These are phyloP conservation scores for Leccinum glutinopallens DNA, from an alignment of 1,284 basidiomycete species.

Conservation along the genomic window DNA sequence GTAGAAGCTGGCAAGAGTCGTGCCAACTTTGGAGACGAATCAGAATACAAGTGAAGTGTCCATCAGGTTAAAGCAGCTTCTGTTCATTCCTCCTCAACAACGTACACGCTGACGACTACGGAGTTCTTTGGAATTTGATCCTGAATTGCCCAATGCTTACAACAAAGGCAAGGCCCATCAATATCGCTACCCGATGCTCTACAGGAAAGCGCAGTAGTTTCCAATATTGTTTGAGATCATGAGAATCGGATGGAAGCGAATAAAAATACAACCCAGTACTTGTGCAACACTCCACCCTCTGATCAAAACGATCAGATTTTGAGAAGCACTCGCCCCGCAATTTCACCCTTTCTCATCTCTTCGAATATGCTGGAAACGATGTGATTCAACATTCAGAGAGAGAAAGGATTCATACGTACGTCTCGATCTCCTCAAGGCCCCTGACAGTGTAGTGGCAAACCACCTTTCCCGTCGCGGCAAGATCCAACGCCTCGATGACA, in stretches of 20 bases:
- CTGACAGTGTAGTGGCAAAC: constrained; percentile 51
- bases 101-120: background rate
- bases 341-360: constrained; percentile 37
- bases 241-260: background rate
- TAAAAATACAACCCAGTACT: background rate
- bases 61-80: background rate
- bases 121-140: background rate
- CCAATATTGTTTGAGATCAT: background rate
- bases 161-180: background rate
- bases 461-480: constrained; percentile 67
- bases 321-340: constrained; percentile 40
- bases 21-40: background rate
- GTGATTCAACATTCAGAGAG: background rate
- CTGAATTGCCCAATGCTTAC: background rate
- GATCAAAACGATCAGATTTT: constrained; percentile 26
- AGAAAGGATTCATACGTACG: constrained; percentile 35
- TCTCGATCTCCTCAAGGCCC: constrained; percentile 51
- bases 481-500: constrained; percentile 61
- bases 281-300: background rate
- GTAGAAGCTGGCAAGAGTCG: background rate
- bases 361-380: constrained; percentile 34
- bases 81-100: background rate
- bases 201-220: background rate
- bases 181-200: background rate
- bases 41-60: background rate